Base-by-base conservation (phyloP, 1,139 yeast species). In the Suhomyces panamericanus region DNA sequence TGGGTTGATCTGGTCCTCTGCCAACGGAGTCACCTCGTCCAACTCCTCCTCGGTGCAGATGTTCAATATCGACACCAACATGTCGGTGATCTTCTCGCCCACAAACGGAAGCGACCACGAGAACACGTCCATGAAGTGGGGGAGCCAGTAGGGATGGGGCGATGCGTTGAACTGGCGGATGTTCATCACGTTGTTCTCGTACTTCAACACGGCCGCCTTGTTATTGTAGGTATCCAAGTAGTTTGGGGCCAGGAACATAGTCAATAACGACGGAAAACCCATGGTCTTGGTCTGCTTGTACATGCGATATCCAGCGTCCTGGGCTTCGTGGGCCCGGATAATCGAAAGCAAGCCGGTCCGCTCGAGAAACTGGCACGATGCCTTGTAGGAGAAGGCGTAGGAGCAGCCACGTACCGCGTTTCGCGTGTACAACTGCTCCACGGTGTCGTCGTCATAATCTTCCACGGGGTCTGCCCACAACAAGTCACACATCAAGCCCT, bases 41-140 rank as follows among this genome's bases (percentile, higher is more conserved):
- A 93, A 75, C 65, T 93, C 99, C 60, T 93, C 97, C 60, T 90
- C 96, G 1, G 97, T 87, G 69, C 99, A 93, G 46, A 93, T 89
- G 65, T 91, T 91, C 62, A 93, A 77, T 39, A 93, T 87, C 1
- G 95, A 82, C 29, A 90, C 89, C 61, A 93, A 77, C 87, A 93
- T 91, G 61, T 93, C 98, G 14, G 96, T 88, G 48, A 91, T 85
- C 56, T 90, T 81, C 67, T 93, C 97, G n/a, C 98, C 98, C 32
- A 93, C 98, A 73, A 93, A 93, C 7, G 99, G 99, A 49, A 93
- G 73, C 3, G 96, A 88, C 99, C 99, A 93, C 6, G 96, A 87
- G 65, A 93, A 93, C 6, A 91, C 96, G 64, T 93, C 97, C 96
- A 91, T 90, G 58, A 91, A 89, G 64, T 91, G 91, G 4, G 99